Conservation (phyloP, 2,329 filamentous ascomycete genomes). For the Calonectria hawksworthii region DNA sequence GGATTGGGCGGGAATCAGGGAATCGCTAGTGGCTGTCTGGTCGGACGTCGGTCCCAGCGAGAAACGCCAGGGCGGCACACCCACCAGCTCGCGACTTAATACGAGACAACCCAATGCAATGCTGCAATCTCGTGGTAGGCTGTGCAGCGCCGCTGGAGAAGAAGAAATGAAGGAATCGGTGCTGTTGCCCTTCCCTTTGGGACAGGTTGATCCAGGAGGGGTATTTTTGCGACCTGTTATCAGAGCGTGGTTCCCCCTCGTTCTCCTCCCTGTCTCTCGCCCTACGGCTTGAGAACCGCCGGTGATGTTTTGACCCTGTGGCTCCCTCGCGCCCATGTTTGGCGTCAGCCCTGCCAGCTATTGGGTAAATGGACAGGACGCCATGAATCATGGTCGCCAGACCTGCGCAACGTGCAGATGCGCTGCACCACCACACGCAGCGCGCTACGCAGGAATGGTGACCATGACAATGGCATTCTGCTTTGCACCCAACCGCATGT, state of each 20-base stretch:
- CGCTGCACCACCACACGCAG: not conserved
- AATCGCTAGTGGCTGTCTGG: constrained; percentile 17
- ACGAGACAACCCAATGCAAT: constrained; percentile 21
- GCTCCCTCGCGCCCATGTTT: not conserved
- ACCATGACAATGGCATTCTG: not conserved
- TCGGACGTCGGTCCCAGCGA: constrained; percentile 7
- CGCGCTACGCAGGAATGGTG: constrained; percentile 1
- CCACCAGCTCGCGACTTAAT: constrained; percentile 13
- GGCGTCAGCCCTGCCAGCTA: not conserved
- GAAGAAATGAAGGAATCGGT: not conserved
- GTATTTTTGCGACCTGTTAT: not conserved
- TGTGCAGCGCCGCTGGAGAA: constrained; percentile 6
- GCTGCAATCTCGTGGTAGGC: constrained; percentile 11
- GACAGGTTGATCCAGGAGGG: constrained; percentile 12
- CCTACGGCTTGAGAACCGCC: not conserved
- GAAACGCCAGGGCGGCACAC: constrained; percentile 18
- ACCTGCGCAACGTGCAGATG: not conserved
- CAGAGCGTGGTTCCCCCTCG: not conserved
- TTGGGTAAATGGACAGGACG: not conserved
- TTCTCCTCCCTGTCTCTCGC: not conserved
- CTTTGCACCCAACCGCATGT: not conserved
- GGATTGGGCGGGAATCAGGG: constrained; percentile 15
- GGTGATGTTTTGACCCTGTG: not conserved
- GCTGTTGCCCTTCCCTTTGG: not conserved
- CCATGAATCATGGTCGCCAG: not conserved